Base-by-base conservation (phyloP, 805 yeast species). In the fission yeast (Schizosaccharomyces pombe) region DNA sequence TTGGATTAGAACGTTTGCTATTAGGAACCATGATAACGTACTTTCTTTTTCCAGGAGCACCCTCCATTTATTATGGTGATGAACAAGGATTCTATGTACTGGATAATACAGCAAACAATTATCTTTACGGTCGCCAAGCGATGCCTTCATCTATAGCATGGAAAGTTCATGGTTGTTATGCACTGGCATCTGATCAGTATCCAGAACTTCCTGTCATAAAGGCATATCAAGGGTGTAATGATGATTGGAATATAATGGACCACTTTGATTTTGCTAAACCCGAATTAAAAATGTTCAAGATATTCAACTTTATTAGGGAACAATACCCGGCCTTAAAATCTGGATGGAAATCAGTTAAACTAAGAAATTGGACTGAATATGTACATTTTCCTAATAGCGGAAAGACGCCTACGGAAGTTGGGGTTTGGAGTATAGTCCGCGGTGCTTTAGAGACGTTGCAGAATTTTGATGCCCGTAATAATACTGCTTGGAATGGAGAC, bases 111-210 rank as follows among this genome's bases (percentile, higher is more conserved):
- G 53, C 53, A 0, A 26, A 49, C 26, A 49, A 49, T 32, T 49
- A 49, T 9, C 11, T 49, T 33, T 49, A 49, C 33, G 53, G 53
- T 30, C 31, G 53, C 6, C 53, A 49, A 32, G 39, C 53, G 8
- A 49, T 49, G 34, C 24, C 39, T 19, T 49, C 53, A 19, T 16
- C 53, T 8, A 16, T 30, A n/a, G 53, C 53, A 16, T 49, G 53
- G 53, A 16, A 49, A 11, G n/a, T 32, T 8, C 53, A 49, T 19
- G 53, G 53, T 11, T 49, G 53, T 16, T 49, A 49, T 32, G 30
- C 39, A 16, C 24, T 24, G 9, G 8, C 19, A 1, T 49, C 53
- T 26, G 24, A 24, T 16, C 32, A 24, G 22, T 49, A 49, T 24
- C 39, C 28, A 2, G 32, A 24, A 16, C 28, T 49, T 19, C 24